A percentile compares a stretch with the other conserved stretches of the same genome.
Evolutionary conservation across 2,329 filamentous ascomycete genomes (phyloP).

Genomic region (Fusarium solani-melongenae): DNA sequence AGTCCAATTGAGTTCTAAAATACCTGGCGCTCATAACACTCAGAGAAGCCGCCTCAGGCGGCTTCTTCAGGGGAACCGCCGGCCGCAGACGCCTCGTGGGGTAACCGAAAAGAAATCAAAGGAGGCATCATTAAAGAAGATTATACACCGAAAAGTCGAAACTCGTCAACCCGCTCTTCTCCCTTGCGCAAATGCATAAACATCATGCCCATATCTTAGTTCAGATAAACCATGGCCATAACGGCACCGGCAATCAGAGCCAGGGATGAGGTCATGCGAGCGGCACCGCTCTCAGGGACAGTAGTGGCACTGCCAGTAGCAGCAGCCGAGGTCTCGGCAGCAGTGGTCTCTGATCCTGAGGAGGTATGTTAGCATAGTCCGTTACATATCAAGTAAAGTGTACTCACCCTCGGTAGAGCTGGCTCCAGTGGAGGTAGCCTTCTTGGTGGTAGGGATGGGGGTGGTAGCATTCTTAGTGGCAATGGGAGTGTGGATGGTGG

Average conservation of each 20-base stretch:
- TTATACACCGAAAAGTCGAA: slow-evolving; percentile 40
- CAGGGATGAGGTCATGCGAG: slow-evolving; percentile 46
- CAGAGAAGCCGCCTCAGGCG: slow-evolving; percentile 31
- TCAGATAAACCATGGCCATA: slow-evolving; percentile 49
- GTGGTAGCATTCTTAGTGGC: slow-evolving; percentile 30
- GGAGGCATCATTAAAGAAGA: slow-evolving; percentile 43
- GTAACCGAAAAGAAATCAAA: slow-evolving; percentile 44
- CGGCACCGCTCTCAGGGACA: slow-evolving; percentile 45
- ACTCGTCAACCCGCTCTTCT: slow-evolving; percentile 40
- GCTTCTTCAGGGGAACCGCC: slow-evolving; percentile 36
- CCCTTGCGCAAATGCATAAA: slow-evolving; percentile 28
- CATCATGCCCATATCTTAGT: slow-evolving; percentile 42
- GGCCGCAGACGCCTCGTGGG: slow-evolving; percentile 41
- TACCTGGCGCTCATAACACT: slow-evolving; percentile 38
- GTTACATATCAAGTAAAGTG: accelerated
- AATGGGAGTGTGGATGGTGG: slow-evolving; percentile 30
- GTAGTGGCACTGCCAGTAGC: slow-evolving; percentile 33
- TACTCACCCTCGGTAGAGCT: slow-evolving; percentile 8
- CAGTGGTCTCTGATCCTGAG: slow-evolving; percentile 7
- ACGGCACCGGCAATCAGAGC: slow-evolving; percentile 49
- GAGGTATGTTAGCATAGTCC: not conserved
- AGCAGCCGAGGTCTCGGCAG: not conserved
- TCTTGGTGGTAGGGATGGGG: slow-evolving; percentile 19
- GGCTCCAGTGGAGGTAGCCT: slow-evolving; percentile 7
- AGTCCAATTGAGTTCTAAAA: slow-evolving; percentile 42